A percentile compares a stretch with the other conserved stretches of the same genome.
These are phyloP conservation scores for Stagonosporopsis chrysanthemi DNA, from an alignment of 2,329 filamentous ascomycete species.

Conservation along the genomic window DNA sequence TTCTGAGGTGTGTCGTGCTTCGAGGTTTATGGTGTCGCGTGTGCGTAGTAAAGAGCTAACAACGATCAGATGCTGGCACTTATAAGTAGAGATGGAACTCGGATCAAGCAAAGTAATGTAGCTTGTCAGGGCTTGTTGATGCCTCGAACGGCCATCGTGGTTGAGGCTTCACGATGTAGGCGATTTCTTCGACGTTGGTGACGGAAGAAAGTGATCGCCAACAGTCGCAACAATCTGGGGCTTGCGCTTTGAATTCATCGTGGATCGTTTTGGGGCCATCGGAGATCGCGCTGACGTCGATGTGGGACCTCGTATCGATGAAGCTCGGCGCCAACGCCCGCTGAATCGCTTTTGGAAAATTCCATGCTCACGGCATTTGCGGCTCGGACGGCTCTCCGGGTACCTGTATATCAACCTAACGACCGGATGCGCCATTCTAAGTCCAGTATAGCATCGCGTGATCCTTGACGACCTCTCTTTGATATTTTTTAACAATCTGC, in stretches of 20 bases:
- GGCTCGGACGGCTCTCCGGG: constrained; percentile 15
- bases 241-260: neutral
- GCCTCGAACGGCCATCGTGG: neutral
- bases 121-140: neutral
- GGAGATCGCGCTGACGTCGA: constrained; percentile 13
- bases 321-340: constrained; percentile 16
- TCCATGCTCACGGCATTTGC: constrained; percentile 12
- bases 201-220: neutral
- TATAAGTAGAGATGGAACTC: neutral
- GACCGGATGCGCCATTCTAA: constrained; percentile 11
- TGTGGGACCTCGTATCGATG: constrained; percentile 8
- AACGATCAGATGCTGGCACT: neutral
- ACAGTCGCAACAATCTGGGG: neutral
- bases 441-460: constrained; percentile 9
- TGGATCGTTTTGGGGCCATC: neutral
- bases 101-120: neutral
- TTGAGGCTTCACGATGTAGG: neutral
- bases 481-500: neutral
- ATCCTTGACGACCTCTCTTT: constrained; percentile 4
- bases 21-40: neutral
- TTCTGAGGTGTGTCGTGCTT: neutral
- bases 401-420: constrained; percentile 15
- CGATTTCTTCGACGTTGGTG: neutral
- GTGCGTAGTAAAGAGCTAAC: neutral
- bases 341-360: constrained; percentile 8